Evolutionary conservation across 805 yeast species (phyloP), one percentile per base, ranked within the genome.

Genomic region (Spathaspora sp.): DNA sequence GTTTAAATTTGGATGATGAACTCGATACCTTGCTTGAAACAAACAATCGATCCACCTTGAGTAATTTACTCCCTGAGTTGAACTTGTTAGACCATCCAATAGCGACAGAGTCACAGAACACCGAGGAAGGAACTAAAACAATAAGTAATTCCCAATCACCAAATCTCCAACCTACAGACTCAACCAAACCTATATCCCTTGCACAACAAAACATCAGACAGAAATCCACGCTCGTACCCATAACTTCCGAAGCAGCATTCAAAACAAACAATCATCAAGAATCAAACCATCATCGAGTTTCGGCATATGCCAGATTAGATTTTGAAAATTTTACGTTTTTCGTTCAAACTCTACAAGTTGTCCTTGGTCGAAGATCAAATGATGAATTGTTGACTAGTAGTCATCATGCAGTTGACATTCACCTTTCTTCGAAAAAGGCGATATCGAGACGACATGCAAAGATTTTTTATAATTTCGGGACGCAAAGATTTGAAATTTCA

Each of bases 391-490:
- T 67, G 26, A 93, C 86, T 60, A 81, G 85, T 50, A 86, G 86
- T 57, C 81, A 76, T 49, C 86, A 87, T 60, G 80, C 88, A 4
- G 89, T 93, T 10, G 99, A 93, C 70, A 97, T 94, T 43, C 97
- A 94, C 72, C 70, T 94, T 44, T 96, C 97, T 9, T 83, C 89
- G 12, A 88, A 92, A 42, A 94, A 94, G 72, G 96, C 97, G 9
- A 90, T 94, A 16, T 90, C 97, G 5, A 75, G 99, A 63, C 78
- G 90, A 53, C 99, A 94, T 68, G 99, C 98, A 4, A 92, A 89
- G 68, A 93, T 94, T 14, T 93, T 92, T 66, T 94, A 93, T 73
- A 94, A 94, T 65, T 94, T 94, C 69, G 98, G 97, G 3, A 91
- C 96, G 3, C 98, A 93, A 65, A 72, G 96, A 57, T 94, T 94